phyloP scores from a whole-genome alignment of 164 flowering plant species.

The Umbellularia californica region DNA sequence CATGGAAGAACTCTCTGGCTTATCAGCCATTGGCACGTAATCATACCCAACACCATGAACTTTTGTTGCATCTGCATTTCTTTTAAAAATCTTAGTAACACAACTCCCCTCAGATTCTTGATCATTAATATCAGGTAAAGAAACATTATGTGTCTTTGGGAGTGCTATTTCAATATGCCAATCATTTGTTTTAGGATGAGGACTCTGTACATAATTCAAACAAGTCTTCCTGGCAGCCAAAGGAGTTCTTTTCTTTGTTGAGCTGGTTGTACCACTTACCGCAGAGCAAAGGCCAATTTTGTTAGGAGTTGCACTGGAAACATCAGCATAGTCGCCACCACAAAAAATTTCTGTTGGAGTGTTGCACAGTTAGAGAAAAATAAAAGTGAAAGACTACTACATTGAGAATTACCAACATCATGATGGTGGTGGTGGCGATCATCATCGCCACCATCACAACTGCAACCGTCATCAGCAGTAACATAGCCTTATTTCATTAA shows the following conservation, averaged over 20 bases:
- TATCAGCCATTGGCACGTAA: conserved; percentile 47
- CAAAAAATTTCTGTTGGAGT: conserved; percentile 45
- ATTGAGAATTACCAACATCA: not conserved
- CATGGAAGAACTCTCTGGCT: conserved; percentile 54
- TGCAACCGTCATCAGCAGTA: not conserved
- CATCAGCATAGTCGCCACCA: conserved; percentile 51
- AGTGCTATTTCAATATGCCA: conserved; percentile 73
- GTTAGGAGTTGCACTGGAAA: conserved; percentile 33
- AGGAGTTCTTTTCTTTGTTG: conserved; percentile 40
- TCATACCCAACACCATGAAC: conserved; percentile 36
- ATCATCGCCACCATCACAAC: not conserved
- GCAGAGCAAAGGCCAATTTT: conserved; percentile 20
- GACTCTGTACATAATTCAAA: conserved; percentile 26
- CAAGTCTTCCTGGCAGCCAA: conserved; percentile 41
- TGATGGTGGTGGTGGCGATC: not conserved
- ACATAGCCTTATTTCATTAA: not conserved
- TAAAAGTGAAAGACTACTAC: not conserved
- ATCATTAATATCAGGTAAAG: conserved; percentile 29
- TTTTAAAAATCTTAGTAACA: conserved; percentile 44
- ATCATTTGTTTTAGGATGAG: conserved; percentile 41
- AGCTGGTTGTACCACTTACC: conserved; percentile 6
- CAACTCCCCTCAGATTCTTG: conserved; percentile 74
- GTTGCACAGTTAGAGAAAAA: not conserved
- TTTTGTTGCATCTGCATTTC: conserved; percentile 29
- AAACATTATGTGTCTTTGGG: conserved; percentile 36